Base-by-base conservation (phyloP, 371 early-diverging fungal genomes). In the Mortierella polycephala region DNA sequence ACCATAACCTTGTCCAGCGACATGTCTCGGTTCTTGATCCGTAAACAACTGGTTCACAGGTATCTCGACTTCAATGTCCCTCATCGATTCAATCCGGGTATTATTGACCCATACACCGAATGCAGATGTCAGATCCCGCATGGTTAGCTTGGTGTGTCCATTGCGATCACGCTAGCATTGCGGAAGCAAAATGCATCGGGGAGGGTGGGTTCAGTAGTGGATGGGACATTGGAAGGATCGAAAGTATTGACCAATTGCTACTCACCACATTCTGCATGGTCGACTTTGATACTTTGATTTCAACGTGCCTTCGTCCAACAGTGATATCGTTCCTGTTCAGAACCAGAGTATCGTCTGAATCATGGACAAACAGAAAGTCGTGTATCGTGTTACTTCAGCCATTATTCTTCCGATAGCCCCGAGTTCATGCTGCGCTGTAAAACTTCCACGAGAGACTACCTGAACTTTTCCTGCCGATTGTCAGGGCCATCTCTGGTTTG, bases 1-100 rank as follows among this genome's bases (percentile, higher is more conserved):
- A 7, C 77, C 77, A 20, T 71, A 76, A 12, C 77, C 77, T 53
- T 59, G 59, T 60, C 77, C 77, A 23, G 77, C 77, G 2, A 76
- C 57, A 44, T 76, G 71, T 12, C 53, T 50, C 7, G 51, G 67
- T 1, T 71, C 64, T 7, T 61, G 57, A 8, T 14, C 42, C 10
- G 18, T 54, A 67, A 68, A 71, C 4, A 45, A 39, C 4, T 76
- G 54, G 10, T 42, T 39, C 2, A 58, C 58, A 7, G 55, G 18
- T 30, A 76, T 67, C 8, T 30, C 20, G 23, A 76, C 41, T 55
- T 71, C 68, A 18, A 71, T 23, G 23, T 76, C 68, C 40, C 52
- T 62, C 14, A 51, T 64, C 13, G 59, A 40, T 10, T 67, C 69
- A 20, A 76, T 71, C 10, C 62, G 60, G 9, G 45, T 42, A 7